Evolutionary conservation across 805 yeast species (phyloP), one percentile per base, ranked within the genome.

Genomic region (Peterozyma xylosa): DNA sequence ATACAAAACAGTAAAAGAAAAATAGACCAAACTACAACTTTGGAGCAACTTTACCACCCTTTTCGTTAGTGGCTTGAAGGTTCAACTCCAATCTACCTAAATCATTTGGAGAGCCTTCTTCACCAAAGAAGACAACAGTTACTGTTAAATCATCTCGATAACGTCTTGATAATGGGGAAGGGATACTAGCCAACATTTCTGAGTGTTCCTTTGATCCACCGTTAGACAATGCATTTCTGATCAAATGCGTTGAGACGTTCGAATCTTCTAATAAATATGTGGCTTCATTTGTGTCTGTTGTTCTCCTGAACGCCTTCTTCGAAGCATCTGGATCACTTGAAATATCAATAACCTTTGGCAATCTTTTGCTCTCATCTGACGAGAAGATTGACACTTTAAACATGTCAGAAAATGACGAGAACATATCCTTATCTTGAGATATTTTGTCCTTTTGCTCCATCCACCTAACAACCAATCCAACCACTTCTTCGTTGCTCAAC

Each of bases 141-240:
- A 90, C 97, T 0, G 98, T 90, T 58, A 93, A 71, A 62, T 93
- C 99, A 65, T 93, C 99, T 61, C 99, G 79, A 64, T 90, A 91
- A 38, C 88, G 74, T 64, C 99, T 79, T 16, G 96, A 84, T 53
- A 85, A 74, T 2, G 98, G 97, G 14, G 89, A 77, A 15, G 98
- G 98, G 42, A 93, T 88, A 43, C 93, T 82, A 14, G 89, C 83
- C 48, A 93, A 68, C 76, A 93, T 86, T 17, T 90, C 79, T 2
- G 90, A 89, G 53, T 88, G 90, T 49, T 91, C 96, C 50, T 79
- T 78, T 35, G 86, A 81, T 0, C 95, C 96, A 6, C 96, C 96
- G 50, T 76, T 75, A 45, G 87, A 79, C 46, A 93, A 70, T 0
- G 99, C 98, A 61, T 93, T 91, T 59, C 99, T 76, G 38, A 93